Evolutionary conservation across 2,329 filamentous ascomycete species (phyloP), one percentile per base, ranked within the genome.

Genomic region (Fusarium sp.): DNA sequence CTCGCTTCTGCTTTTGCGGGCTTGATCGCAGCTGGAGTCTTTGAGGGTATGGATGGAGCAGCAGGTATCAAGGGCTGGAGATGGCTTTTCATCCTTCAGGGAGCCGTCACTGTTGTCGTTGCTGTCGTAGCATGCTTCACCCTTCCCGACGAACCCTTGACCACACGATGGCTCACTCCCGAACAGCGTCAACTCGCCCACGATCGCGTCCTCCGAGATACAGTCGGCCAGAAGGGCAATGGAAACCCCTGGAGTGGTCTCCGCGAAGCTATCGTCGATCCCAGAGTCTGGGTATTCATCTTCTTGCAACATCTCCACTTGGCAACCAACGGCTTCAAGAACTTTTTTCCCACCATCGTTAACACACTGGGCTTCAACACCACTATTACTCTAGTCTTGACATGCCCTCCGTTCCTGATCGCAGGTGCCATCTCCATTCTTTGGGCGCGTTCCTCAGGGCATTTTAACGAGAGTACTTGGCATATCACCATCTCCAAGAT

Each of bases 311-410:
- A 69, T 50, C 66, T 69, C 2, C 66, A 69, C 28, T 47, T 69
- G 15, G 67, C 66, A 10, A 76, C 75, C 7, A 76, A 76, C 22
- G 74, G 75, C 0, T 77, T 77, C 69, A 77, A 77, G 45, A 77
- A 77, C 47, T 77, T 76, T 44, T 69, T 75, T 13, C 76, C 76
- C 0, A 76, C 69, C 0, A 81, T 85, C 14, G 81, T 86, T 38
- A 75, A 82, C 50, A 83, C 82, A 0, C 80, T 87, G 0, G 82
- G 82, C 0, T 86, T 84, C 74, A 79, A 75, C 57, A 80, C 75
- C 0, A 86, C 82, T 0, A 78, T 85, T 33, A 86, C 84, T 0
- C 78, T 87, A 0, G 79, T 84, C 2, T 78, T 87, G 19, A 86
- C 84, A 0, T 83, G 81, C 36, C 85, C 85, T 0, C 85, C 85